Percentiles rank a stretch among this genome's conserved stretches.
Evolutionary conservation across 306 rosid genomes (phyloP).

Genomic region (Cicer cuneatum): DNA sequence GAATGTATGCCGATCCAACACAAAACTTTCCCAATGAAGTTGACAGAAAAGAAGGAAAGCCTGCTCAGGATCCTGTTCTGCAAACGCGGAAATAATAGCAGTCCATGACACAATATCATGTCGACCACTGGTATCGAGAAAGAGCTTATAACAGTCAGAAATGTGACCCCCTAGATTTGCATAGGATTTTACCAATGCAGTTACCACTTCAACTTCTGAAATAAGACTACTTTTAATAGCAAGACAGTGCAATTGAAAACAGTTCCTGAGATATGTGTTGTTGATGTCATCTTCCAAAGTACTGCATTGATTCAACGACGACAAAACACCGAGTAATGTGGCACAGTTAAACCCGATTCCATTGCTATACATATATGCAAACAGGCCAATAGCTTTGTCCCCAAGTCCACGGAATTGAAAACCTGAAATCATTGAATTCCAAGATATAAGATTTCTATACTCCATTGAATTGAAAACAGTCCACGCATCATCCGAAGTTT

Average conservation of each 20-base stretch:
- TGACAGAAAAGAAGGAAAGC: slow-evolving; percentile 70
- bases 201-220: slow-evolving; percentile 70
- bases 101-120: slow-evolving; percentile 89
- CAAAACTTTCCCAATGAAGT: slow-evolving; percentile 57
- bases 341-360: slow-evolving; percentile 74
- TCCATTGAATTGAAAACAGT: slow-evolving; percentile 65
- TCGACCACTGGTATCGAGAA: slow-evolving; percentile 61
- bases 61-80: slow-evolving; percentile 74
- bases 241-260: slow-evolving; percentile 77
- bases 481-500: slow-evolving; percentile 63
- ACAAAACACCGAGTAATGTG: slow-evolving; percentile 65
- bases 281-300: slow-evolving; percentile 37
- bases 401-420: slow-evolving; percentile 68
- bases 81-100: slow-evolving; percentile 67
- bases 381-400: slow-evolving; percentile 61
- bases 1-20: slow-evolving; percentile 76
- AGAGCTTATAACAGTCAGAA: slow-evolving; percentile 70
- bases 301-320: slow-evolving; percentile 58
- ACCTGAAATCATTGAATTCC: slow-evolving; percentile 92
- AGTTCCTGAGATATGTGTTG: slow-evolving; percentile 45
- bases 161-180: slow-evolving; percentile 65
- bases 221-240: slow-evolving; percentile 61
- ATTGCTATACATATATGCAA: slow-evolving; percentile 60
- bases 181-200: slow-evolving; percentile 71
- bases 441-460: slow-evolving; percentile 65